Percentiles rank a stretch among this genome's conserved stretches.
These are phyloP conservation scores for Zymoseptoria pseudotritici DNA, from an alignment of 2,329 filamentous ascomycete genomes.

Conservation along the genomic window DNA sequence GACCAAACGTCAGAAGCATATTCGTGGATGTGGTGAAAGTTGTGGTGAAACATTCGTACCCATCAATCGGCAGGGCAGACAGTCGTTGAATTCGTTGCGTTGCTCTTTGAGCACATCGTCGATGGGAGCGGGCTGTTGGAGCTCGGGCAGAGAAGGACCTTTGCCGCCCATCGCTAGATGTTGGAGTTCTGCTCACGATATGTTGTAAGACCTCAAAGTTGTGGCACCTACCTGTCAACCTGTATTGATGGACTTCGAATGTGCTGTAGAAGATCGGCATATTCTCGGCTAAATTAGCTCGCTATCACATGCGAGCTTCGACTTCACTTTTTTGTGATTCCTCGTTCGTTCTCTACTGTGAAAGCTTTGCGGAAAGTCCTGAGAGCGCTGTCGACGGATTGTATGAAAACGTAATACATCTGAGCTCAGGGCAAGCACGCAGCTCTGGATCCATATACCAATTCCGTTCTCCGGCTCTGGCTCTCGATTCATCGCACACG, in stretches of 20 bases:
- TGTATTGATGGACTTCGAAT: neutral
- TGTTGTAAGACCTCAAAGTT: neutral
- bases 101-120: slow-evolving; percentile 19
- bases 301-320: neutral
- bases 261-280: neutral
- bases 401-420: too few relatives aligned
- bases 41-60: slow-evolving; percentile 14
- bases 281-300: neutral
- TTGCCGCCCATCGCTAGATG: neutral
- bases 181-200: neutral
- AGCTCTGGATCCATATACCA: too few relatives aligned
- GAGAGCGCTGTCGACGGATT: too few relatives aligned
- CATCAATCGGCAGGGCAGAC: slow-evolving; percentile 28
- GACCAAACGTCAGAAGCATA: neutral
- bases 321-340: neutral
- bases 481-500: too few relatives aligned
- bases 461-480: too few relatives aligned
- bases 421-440: too few relatives aligned
- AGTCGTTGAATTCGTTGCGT: slow-evolving; percentile 24
- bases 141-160: slow-evolving; percentile 4
- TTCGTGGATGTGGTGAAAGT: neutral
- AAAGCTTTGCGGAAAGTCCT: too few relatives aligned
- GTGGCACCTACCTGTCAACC: too few relatives aligned
- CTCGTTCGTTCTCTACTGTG: neutral
- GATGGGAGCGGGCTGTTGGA: slow-evolving; percentile 15